Percentiles rank a stretch among this genome's conserved stretches.
Conservation (phyloP, 805 yeast species). For the Yarrowia sp. region DNA sequence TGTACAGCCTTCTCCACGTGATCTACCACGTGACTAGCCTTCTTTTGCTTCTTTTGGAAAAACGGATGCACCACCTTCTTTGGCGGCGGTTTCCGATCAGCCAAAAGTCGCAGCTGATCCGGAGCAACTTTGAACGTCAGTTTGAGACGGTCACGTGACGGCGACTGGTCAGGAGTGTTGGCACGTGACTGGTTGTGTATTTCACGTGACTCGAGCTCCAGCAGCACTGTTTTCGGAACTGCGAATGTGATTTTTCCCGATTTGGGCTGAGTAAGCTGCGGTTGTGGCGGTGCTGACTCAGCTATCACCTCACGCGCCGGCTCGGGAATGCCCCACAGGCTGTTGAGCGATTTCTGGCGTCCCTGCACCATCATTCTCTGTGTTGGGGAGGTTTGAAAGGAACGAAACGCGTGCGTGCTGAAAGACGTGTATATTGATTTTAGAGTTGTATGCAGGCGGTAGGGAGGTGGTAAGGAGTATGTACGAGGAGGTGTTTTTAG, state of each 20-base stretch:
- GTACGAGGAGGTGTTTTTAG: no score
- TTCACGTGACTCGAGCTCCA: neutral
- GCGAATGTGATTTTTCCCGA: neutral
- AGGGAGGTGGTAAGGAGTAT: neutral
- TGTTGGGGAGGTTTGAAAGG: neutral
- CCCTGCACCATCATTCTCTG: constrained; percentile 7
- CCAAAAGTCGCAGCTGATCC: neutral
- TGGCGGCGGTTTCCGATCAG: neutral
- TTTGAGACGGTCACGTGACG: neutral
- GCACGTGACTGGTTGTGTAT: neutral
- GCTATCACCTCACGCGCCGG: no score
- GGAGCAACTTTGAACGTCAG: neutral
- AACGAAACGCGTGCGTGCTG: neutral
- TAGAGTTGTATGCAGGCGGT: neutral
- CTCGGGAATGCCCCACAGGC: constrained; percentile 1
- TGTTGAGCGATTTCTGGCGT: constrained; percentile 15
- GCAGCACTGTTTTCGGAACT: neutral
- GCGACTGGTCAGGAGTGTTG: neutral
- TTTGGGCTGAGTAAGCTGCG: neutral
- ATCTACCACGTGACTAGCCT: no score
- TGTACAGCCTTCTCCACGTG: no score
- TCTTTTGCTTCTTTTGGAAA: constrained; percentile 12
- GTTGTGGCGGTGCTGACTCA: no score
- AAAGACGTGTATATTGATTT: neutral
- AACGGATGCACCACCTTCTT: constrained; percentile 13